A percentile compares a stretch with the other conserved stretches of the same genome.
These are phyloP conservation scores for Piper longum DNA, from an alignment of 164 flowering plant species.

Conservation along the genomic window DNA sequence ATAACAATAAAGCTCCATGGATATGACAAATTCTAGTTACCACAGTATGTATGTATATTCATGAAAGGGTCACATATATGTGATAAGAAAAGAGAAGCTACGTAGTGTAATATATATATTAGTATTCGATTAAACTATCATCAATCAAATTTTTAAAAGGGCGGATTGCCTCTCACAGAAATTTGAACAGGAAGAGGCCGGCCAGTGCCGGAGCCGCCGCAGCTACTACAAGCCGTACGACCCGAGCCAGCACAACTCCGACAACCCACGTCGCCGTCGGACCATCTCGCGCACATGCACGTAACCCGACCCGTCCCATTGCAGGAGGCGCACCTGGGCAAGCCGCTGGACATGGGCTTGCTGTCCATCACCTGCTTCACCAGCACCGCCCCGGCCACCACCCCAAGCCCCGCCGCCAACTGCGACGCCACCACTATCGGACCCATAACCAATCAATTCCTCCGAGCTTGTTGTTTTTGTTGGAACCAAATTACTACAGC, in stretches of 20 bases:
- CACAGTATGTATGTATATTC: no score
- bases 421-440: conserved; percentile 52
- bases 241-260: conserved; percentile 85
- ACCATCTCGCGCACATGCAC: conserved; percentile 81
- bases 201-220: conserved; percentile 91
- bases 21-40: no score
- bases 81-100: not conserved
- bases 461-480: not conserved
- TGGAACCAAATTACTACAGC: no score
- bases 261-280: conserved; percentile 85
- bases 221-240: conserved; percentile 66
- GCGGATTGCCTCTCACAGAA: conserved; percentile 36
- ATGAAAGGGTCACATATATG: no score
- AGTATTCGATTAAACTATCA: no score
- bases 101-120: no score
- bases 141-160: not conserved
- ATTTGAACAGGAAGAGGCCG: conserved; percentile 73
- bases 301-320: conserved; percentile 76
- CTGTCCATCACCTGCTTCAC: conserved; percentile 70
- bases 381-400: conserved; percentile 71
- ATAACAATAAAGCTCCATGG: no score
- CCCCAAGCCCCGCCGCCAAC: conserved; percentile 78
- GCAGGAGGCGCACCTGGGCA: conserved; percentile 59
- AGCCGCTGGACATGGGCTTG: conserved; percentile 63
- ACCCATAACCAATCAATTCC: conserved; percentile 24